A percentile compares a stretch with the other conserved stretches of the same genome.
phyloP scores from a whole-genome alignment of 176 grass and related monocot species.

The Alloteropsis semialata region DNA sequence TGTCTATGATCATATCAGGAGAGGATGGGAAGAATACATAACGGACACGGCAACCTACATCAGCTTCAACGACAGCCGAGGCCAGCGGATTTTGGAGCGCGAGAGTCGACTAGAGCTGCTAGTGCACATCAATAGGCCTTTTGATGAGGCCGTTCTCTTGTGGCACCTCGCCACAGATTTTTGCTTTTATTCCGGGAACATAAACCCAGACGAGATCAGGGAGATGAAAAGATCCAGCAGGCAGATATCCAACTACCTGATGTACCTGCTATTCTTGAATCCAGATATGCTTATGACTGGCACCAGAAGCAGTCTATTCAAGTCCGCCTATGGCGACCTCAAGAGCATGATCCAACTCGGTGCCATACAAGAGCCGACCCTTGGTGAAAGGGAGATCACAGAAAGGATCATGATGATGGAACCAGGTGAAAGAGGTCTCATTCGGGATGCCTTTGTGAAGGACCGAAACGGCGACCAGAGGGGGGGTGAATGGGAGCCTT shows the following conservation, averaged over 20 bases:
- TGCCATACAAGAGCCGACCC: background rate
- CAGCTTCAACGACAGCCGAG: background rate
- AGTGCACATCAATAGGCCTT: background rate
- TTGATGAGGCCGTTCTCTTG: background rate
- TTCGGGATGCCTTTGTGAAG: background rate
- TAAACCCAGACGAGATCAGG: background rate
- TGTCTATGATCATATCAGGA: background rate
- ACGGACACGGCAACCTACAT: background rate
- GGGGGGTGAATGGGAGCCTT: too few species aligned
- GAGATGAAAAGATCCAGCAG: background rate
- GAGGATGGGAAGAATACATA: background rate
- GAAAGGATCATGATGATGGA: background rate
- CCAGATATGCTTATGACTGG: background rate
- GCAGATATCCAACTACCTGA: background rate
- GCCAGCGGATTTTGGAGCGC: background rate
- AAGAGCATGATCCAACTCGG: background rate
- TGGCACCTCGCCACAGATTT: background rate
- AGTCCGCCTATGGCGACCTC: background rate
- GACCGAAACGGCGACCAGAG: too few species aligned
- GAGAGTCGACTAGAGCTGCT: background rate
- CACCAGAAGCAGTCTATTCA: background rate
- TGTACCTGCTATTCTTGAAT: background rate
- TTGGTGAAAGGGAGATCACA: background rate
- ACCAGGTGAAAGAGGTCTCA: background rate
- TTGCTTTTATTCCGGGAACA: background rate